These are phyloP conservation scores for Hydnum rufescens DNA, from an alignment of 768 basidiomycete species.

Conservation along the genomic window DNA sequence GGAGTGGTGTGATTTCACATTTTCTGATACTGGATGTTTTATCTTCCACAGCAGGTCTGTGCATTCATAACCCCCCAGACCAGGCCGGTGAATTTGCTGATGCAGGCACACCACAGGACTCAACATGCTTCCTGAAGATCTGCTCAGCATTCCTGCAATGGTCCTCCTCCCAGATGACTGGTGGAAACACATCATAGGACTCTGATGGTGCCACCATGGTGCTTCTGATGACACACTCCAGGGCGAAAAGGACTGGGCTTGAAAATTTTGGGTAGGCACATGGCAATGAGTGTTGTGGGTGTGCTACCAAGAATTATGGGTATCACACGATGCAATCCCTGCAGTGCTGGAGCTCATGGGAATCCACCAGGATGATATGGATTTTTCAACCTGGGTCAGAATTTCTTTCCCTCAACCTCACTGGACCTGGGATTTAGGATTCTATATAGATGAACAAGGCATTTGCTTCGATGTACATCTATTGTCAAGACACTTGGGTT, in stretches of 20 bases:
- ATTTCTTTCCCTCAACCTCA: slow-evolving; percentile 21
- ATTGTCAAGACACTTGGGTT: slow-evolving; percentile 49
- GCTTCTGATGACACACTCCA: slow-evolving; percentile 58
- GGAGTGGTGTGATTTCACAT: too few relatives aligned
- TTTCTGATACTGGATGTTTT: too few relatives aligned
- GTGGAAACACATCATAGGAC: slow-evolving; percentile 71
- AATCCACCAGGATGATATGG: slow-evolving; percentile 42
- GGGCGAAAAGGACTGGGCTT: slow-evolving; percentile 60
- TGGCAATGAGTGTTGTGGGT: slow-evolving; percentile 33
- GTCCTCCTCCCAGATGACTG: slow-evolving; percentile 60
- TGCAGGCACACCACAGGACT: slow-evolving; percentile 49
- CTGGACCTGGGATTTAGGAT: slow-evolving; percentile 16
- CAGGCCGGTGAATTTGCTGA: too few relatives aligned
- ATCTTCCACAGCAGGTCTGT: too few relatives aligned
- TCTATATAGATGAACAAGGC: slow-evolving; percentile 84
- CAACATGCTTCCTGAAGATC: slow-evolving; percentile 40
- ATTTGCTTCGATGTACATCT: slow-evolving; percentile 72
- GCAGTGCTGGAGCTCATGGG: slow-evolving; percentile 49
- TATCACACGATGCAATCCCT: slow-evolving; percentile 78
- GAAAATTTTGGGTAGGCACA: slow-evolving; percentile 53
- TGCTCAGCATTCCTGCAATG: slow-evolving; percentile 65
- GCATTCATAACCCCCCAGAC: too few relatives aligned
- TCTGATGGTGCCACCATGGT: slow-evolving; percentile 73
- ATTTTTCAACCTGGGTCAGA: slow-evolving; percentile 39
- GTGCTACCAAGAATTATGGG: slow-evolving; percentile 74